Evolutionary conservation across 176 grass and related monocot species (phyloP).

Genomic region (Carex littledalei): DNA sequence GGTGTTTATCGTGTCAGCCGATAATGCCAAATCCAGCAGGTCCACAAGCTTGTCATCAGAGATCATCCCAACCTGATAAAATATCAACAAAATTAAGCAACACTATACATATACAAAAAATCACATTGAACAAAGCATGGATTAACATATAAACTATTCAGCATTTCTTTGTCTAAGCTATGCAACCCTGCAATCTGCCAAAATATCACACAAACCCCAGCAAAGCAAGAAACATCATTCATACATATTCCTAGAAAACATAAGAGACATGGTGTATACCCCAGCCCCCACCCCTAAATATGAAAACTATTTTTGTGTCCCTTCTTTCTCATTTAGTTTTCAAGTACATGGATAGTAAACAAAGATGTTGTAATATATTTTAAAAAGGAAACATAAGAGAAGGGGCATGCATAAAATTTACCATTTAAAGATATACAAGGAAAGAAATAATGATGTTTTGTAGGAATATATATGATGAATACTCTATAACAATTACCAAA

Average conservation of each 20-base stretch:
- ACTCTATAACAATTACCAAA: not conserved
- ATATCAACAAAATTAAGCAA: constrained; percentile 27
- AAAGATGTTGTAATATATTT: not conserved
- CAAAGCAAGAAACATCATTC: not conserved
- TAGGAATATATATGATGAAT: not conserved
- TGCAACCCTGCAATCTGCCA: not conserved
- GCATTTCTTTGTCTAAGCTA: not conserved
- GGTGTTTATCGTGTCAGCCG: constrained; percentile 90
- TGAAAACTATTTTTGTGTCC: not conserved
- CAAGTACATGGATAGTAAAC: not conserved
- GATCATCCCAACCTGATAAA: constrained; percentile 80
- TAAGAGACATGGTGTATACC: not conserved
- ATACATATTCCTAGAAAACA: not conserved
- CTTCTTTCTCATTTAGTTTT: not conserved
- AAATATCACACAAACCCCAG: not conserved
- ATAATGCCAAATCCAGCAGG: constrained; percentile 93
- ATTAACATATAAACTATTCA: not conserved
- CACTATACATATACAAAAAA: not conserved
- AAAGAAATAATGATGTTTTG: not conserved
- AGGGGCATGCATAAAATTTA: not conserved
- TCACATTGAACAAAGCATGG: not conserved
- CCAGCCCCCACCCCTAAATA: not conserved
- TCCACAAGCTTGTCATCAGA: constrained; percentile 91
- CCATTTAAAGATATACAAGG: constrained; percentile 5
- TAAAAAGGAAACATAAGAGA: not conserved